These are phyloP conservation scores for Colletotrichum orbiculare DNA, from an alignment of 2,329 filamentous ascomycete species.

Conservation along the genomic window DNA sequence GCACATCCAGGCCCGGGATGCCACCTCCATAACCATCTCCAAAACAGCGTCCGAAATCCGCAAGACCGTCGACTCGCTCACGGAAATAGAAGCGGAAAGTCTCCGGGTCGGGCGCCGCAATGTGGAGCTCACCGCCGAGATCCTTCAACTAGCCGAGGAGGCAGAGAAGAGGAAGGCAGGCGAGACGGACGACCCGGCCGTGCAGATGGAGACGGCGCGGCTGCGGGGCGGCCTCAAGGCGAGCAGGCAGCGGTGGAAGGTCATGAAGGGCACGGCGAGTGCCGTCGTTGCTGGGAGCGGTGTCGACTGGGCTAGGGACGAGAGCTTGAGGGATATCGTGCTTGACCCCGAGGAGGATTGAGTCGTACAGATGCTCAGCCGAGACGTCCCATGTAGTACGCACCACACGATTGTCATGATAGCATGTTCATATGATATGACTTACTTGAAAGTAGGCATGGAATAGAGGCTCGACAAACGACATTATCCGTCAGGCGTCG, in stretches of 20 bases:
- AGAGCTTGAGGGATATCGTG: slow-evolving; percentile 75
- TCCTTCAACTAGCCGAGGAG: slow-evolving; percentile 72
- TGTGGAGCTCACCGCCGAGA: slow-evolving; percentile 67
- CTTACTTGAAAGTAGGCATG: no score
- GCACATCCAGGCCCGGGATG: slow-evolving; percentile 74
- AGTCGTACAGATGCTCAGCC: no score
- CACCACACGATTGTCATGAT: neutral
- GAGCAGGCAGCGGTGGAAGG: slow-evolving; percentile 75
- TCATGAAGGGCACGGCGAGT: slow-evolving; percentile 82
- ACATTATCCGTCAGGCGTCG: no score
- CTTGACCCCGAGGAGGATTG: slow-evolving; percentile 68
- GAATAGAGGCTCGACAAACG: no score
- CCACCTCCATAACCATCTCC: slow-evolving; percentile 71
- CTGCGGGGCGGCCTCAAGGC: slow-evolving; percentile 70
- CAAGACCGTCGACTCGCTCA: slow-evolving; percentile 62
- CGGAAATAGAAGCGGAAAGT: slow-evolving; percentile 67
- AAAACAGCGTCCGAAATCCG: slow-evolving; percentile 66
- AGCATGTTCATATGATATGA: no score
- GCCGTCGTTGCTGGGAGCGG: slow-evolving; percentile 85
- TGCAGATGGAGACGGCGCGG: slow-evolving; percentile 65
- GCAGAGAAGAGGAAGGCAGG: slow-evolving; percentile 64
- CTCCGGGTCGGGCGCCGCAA: slow-evolving; percentile 69
- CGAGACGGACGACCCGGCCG: slow-evolving; percentile 62
- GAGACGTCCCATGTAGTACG: neutral
- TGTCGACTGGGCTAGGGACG: slow-evolving; percentile 81